Evolutionary conservation across 2,329 filamentous ascomycete genomes (phyloP).

Genomic region (Mariannaea sp.): DNA sequence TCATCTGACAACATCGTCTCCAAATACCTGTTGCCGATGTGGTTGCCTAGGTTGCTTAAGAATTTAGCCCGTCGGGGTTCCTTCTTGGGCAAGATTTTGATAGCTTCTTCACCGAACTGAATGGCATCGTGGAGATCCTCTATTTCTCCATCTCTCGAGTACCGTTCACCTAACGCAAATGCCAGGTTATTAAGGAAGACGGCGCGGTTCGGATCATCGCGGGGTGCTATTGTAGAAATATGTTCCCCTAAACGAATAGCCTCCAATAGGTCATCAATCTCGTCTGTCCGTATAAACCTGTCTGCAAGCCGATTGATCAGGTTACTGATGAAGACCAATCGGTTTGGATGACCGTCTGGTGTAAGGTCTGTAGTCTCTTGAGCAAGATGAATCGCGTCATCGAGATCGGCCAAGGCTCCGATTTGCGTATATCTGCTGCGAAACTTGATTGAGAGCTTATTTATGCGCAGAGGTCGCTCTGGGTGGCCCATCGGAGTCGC

Average conservation of each 20-base stretch:
- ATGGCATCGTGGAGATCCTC: not conserved
- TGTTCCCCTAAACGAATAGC: not conserved
- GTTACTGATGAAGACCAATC: not conserved
- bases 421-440: not conserved
- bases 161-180: not conserved
- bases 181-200: not conserved
- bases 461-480: not conserved
- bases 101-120: not conserved
- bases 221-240: not conserved
- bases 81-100: not conserved
- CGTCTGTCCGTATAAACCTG: not conserved
- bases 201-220: not conserved
- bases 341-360: not conserved
- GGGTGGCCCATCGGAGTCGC: not conserved
- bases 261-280: not conserved
- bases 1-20: too few relatives aligned
- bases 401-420: not conserved
- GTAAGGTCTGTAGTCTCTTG: not conserved
- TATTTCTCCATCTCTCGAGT: not conserved
- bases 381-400: not conserved
- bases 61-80: too few relatives aligned
- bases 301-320: not conserved
- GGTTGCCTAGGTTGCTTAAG: too few relatives aligned
- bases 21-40: too few relatives aligned
- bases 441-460: not conserved